Percentiles rank a stretch among this genome's conserved stretches.
These are phyloP conservation scores for Toxoplasma gondii DNA, from an alignment of 169 alveolate genomes.

Conservation along the genomic window DNA sequence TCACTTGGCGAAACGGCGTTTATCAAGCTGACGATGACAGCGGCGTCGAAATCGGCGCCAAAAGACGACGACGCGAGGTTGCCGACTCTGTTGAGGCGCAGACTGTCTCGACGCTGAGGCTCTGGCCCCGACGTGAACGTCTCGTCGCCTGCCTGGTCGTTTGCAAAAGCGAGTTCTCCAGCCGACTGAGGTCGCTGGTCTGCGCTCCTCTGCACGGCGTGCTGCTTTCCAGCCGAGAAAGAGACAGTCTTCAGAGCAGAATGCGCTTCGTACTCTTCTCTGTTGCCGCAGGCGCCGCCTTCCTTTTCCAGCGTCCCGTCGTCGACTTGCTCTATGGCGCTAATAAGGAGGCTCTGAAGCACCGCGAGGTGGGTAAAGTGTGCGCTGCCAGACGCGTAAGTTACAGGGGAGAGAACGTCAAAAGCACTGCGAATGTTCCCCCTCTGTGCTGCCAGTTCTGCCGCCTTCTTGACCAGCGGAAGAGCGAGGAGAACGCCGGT, in stretches of 20 bases:
- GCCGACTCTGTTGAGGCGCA: background rate
- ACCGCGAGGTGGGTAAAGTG: background rate
- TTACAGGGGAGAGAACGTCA: background rate
- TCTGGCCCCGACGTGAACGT: background rate
- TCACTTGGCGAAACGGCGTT: background rate
- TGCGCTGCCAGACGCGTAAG: background rate
- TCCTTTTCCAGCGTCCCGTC: background rate
- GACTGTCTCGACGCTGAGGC: background rate
- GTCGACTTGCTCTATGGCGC: background rate
- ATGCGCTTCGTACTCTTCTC: background rate
- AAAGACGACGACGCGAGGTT: background rate
- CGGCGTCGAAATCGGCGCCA: constrained; percentile 10
- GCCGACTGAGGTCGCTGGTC: background rate
- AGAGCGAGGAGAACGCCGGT: background rate
- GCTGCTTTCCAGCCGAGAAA: background rate
- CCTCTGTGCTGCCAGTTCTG: background rate
- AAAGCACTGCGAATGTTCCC: background rate
- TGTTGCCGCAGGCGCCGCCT: background rate
- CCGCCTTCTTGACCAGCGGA: background rate
- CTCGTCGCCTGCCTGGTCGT: background rate
- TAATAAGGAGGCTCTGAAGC: constrained; percentile 4
- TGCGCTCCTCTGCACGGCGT: background rate
- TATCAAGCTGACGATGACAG: background rate
- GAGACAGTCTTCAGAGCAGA: background rate
- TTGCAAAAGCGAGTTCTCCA: background rate